Evolutionary conservation across 305 asterid genomes (phyloP), one percentile per base, ranked within the genome.

Genomic region (Rubia peregrina): DNA sequence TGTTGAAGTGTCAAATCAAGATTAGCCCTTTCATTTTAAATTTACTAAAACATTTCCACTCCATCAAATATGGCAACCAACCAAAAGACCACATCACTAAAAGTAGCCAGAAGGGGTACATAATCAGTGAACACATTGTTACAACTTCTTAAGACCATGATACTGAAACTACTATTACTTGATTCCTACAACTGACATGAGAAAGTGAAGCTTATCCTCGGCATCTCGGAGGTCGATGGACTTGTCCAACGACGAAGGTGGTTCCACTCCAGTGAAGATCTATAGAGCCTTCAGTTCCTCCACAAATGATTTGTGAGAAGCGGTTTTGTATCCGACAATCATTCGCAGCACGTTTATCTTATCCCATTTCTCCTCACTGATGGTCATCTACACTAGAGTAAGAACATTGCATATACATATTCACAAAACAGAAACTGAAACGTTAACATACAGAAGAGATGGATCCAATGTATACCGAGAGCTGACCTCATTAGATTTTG

Each of bases 101-200:
- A 16, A 14, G 57, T 51, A 51, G 57, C 7, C 57, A 51, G 53
- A 51, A 51, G 57, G 57, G 57, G 57, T 51, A 51, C 57, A 16
- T 4, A 16, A 49, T 44, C 8, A 48, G 56, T 13, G n/a, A 13
- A 48, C 56, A 13, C 55, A 48, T 48, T 48, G 16, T 8, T 14
- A 17, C 57, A 51, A 51, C 57, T 1, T 0, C 30, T 26, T 26
- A 48, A 13, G 55, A 48, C 3, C 19, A 4, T 17, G 21, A 51
- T 51, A n/a, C 59, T 16, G 24, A 6, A 51, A 48, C 44, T 16
- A 40, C 36, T 43, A 17, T 6, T 68, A 78, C 74, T 88, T 91
- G 16, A 87, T 72, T 60, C 96, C 96, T 8, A 89, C 88, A 46
- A 92, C 84, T 17, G 98, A 86, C 91, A 85, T 92, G 21, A 92